Base-by-base conservation (phyloP, 176 grass and related monocot genomes). In the Oryza punctata region DNA sequence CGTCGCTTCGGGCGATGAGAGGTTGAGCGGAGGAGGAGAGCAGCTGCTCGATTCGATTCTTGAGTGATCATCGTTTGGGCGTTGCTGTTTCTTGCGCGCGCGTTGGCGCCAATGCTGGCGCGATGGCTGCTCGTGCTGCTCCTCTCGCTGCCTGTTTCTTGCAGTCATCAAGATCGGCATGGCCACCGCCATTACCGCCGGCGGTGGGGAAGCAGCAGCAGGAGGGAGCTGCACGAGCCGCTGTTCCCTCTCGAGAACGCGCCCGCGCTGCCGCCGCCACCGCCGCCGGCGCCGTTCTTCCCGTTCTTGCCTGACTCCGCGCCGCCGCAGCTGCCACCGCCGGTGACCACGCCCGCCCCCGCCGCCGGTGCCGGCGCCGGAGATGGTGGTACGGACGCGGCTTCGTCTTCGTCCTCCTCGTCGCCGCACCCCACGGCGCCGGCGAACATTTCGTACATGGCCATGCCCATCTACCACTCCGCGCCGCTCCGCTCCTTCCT, bases 171-270 rank as follows among this genome's bases (percentile, higher is more conserved):
- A 11, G 66, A 52, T n/a, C 46, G 30, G 3, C 35, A 82, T 27
- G 78, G 70, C 44, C 75, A 57, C 54, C 75, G 64, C 54, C 37
- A 23, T 13, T 24, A 74, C 79, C 33, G n/a, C 23, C 2, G 5
- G 21, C 2, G 5, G 21, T 35, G 24, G 19, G 1, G 9, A 2
- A 66, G 76, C 23, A 32, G 30, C 30, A 3, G 69, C 74, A 78
- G 90, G 64, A 79, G 90, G 59, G 63, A 50, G 37, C 86, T 92
- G 74, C 90, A 89, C 79, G 86, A 92, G 64, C 90, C 90, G 50
- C 69, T 92, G 21, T 89, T 85, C 86, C 90, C 90, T 0, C 74
- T 89, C 3, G 82, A 91, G 44, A 84, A 76, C 85, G 24, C 81
- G 27, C 89, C 85, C 0, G 27, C 81, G 21, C 73, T 72, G 27